phyloP scores from a whole-genome alignment of 2,329 filamentous ascomycete species.

The Paraconiothyrium sp. region DNA sequence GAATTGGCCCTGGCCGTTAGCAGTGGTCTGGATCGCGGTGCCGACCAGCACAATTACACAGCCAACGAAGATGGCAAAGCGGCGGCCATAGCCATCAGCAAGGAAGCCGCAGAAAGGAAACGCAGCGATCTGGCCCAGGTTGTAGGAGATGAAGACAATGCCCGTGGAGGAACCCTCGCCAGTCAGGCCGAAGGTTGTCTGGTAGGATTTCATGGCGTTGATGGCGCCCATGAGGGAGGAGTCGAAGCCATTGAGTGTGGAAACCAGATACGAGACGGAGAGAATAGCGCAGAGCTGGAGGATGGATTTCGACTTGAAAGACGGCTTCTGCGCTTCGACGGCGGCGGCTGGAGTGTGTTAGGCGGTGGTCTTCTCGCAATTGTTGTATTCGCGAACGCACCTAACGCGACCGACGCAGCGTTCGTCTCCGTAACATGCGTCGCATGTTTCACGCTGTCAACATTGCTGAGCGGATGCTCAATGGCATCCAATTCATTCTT shows the following conservation, averaged over 20 bases:
- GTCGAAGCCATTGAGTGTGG: conserved; percentile 49
- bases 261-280: conserved; percentile 46
- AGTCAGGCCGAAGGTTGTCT: conserved; percentile 59
- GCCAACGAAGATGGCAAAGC: conserved; percentile 66
- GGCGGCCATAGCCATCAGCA: conserved; percentile 58
- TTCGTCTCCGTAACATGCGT: conserved; percentile 36
- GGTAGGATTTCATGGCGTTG: conserved; percentile 63
- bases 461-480: conserved; percentile 34
- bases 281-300: conserved; percentile 46
- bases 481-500: conserved; percentile 27
- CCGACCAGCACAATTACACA: conserved; percentile 63
- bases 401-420: conserved; percentile 43
- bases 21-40: conserved; percentile 61
- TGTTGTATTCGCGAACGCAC: conserved; percentile 24
- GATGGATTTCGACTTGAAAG: conserved; percentile 41
- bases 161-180: conserved; percentile 60
- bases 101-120: conserved; percentile 57
- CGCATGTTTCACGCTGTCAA: conserved; percentile 35
- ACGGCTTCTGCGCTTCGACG: conserved; percentile 44
- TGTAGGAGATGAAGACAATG: conserved; percentile 58
- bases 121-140: conserved; percentile 61
- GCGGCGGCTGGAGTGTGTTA: conserved; percentile 35
- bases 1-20: conserved; percentile 60
- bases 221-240: conserved; percentile 58
- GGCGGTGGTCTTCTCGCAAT: background rate